Base-by-base conservation (phyloP, 208 protist genomes). In the Strigomonas galati region DNA sequence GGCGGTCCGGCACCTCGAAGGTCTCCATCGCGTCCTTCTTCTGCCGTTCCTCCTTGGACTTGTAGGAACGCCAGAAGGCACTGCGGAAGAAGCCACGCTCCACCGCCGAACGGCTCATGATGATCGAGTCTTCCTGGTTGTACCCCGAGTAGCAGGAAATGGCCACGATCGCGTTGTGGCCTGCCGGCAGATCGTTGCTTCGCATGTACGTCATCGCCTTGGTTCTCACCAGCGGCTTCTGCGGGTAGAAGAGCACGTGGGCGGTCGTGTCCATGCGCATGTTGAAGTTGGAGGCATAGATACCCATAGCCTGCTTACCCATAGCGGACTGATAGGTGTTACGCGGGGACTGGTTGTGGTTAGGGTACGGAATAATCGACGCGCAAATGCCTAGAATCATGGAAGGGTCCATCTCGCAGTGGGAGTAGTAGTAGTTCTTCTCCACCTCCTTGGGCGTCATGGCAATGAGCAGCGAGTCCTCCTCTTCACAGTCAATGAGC, bases 291-390 rank as follows among this genome's bases (percentile, higher is more conserved):
- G 87, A 98, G 3, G 91, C 94, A 76, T 98, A 98, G 24, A 88
- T 86, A 21, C 98, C 98, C 53, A 99, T 97, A 12, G 98, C 98
- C 79, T 99, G 98, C 78, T 99, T 99, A 70, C 99, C 99, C 99
- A 99, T 99, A 65, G 99, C 98, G 72, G 98, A 99, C 91, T 99
- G 99, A 76, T 99, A 99, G 10, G 98, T 99, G 79, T 99, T 99
- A 49, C 99, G 87, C 30, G 99, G 98, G 1, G 98, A 99, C 83
- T 99, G 99, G 80, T 99, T 99, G 82, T 99, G 99, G 89, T 99
- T 98, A 21, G 99, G 99, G 83, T 98, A 99, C 14, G 99, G 99
- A 75, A 99, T 98, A 54, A 99, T 86, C 30, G 93, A 95, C 12
- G 97, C 98, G 60, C 89, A 85, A 59, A 97, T 87, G 31, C 93